Evolutionary conservation across 1,139 yeast species (phyloP), one percentile per base, ranked within the genome.

Genomic region (Barnettozyma hawaiiensis): DNA sequence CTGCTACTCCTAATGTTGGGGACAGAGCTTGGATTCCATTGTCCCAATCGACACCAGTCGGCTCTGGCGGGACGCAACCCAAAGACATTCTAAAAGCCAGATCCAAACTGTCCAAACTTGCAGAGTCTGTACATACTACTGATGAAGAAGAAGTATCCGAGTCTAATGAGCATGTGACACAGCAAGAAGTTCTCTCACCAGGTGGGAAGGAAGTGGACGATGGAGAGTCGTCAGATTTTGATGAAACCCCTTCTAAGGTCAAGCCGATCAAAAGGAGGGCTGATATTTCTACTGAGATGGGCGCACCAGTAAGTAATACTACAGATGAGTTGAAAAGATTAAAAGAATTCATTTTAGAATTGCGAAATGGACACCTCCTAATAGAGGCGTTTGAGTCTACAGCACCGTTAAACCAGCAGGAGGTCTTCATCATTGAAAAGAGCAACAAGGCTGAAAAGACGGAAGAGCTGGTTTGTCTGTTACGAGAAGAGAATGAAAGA

Each of bases 41-140:
- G 39, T 53, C 50, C 5, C 52, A 53, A 19, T 53, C 58, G 0
- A 54, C 59, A 3, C 58, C 59, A 2, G 36, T 51, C 37, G 52
- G 46, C 9, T 27, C 45, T 3, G 46, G 44, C 3, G 46, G 45
- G 4, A 38, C 43, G 6, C 4, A 55, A 32, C 59, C 59, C 9
- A 55, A 46, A 39, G 59, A 55, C 33, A 37, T 54, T 9, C 32
- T 55, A 39, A 52, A 48, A 21, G 47, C 52, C 3, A 47, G 40
- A 28, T 47, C 58, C 1, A 53, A 42, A 19, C 47, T 53, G 19
- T 52, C 59, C 5, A 47, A 40, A 11, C 48, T 55, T 44, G 47
- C 51, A 5, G 47, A 50, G 20, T 36, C 41, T 1, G 39, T 35
- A 1, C 40, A 43, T 21, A 32, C 20, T 4, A n/a, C n/a, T n/a